These are phyloP conservation scores for Cubamyces sp. DNA, from an alignment of 768 basidiomycete genomes.

Conservation along the genomic window DNA sequence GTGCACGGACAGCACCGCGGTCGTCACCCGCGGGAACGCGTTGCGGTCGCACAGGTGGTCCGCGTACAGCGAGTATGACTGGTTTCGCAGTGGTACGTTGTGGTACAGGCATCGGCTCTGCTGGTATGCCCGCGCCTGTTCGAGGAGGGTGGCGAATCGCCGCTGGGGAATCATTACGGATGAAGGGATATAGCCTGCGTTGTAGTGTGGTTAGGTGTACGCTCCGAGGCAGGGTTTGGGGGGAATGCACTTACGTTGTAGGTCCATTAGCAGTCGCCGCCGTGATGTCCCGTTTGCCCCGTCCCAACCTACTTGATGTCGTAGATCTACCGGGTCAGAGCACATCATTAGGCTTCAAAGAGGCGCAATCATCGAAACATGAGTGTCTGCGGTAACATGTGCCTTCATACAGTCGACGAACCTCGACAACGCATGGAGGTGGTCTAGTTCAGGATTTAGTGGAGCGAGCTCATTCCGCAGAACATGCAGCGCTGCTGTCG, in stretches of 20 bases:
- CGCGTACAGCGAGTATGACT: slow-evolving; percentile 78
- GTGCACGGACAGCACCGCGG: slow-evolving; percentile 84
- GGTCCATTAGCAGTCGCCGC: slow-evolving; percentile 67
- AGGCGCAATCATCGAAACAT: neutral
- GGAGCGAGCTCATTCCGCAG: slow-evolving; percentile 89
- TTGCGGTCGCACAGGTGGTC: slow-evolving; percentile 85
- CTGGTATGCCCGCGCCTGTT: slow-evolving; percentile 85
- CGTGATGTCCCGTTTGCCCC: slow-evolving; percentile 84
- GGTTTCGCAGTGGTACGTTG: slow-evolving; percentile 61
- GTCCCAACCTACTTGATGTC: slow-evolving; percentile 84
- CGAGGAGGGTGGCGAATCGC: slow-evolving; percentile 81
- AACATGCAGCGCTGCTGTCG: slow-evolving; percentile 81
- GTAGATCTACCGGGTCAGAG: slow-evolving; percentile 79
- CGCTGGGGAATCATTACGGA: slow-evolving; percentile 92
- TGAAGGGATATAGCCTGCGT: slow-evolving; percentile 83
- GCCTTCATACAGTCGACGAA: slow-evolving; percentile 33
- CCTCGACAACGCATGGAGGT: slow-evolving; percentile 89
- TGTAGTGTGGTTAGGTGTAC: neutral
- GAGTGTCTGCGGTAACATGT: slow-evolving; percentile 3
- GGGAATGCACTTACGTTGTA: slow-evolving; percentile 69
- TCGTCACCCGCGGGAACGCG: slow-evolving; percentile 84
- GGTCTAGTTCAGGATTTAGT: slow-evolving; percentile 75
- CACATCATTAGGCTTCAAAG: slow-evolving; percentile 87
- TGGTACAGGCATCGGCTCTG: slow-evolving; percentile 85
- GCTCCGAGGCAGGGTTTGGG: neutral